Evolutionary conservation across 495 filamentous ascomycete genomes (phyloP).

Genomic region (Aspergillus ellipticus): DNA sequence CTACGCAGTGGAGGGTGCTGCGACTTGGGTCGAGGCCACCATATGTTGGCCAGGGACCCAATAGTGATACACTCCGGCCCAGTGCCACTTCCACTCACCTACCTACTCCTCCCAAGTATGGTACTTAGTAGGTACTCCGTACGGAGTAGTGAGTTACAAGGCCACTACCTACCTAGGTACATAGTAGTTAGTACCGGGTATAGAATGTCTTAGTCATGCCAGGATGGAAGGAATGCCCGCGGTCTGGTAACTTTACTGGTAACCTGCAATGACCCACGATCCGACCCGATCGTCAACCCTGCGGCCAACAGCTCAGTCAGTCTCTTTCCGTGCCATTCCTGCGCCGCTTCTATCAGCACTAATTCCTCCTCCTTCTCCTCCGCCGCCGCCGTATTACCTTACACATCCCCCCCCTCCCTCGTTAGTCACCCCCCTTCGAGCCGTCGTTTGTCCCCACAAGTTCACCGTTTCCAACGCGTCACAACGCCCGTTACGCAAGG

Average conservation of each 20-base stretch:
- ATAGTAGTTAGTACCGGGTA: too few relatives aligned
- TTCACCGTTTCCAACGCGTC: conserved; percentile 31
- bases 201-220: conserved; percentile 1
- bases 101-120: too few relatives aligned
- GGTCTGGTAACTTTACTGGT: not conserved
- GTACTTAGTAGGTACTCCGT: too few relatives aligned
- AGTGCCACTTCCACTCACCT: too few relatives aligned
- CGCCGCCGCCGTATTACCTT: conserved; percentile 9
- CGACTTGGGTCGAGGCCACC: too few relatives aligned
- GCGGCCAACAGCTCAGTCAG: conserved; percentile 16
- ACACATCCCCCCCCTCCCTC: conserved; percentile 7
- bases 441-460: conserved; percentile 24
- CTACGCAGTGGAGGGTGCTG: too few relatives aligned
- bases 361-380: not conserved
- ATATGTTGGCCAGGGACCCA: too few relatives aligned
- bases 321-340: not conserved
- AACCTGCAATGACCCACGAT: conserved; percentile 19
- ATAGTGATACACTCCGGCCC: too few relatives aligned
- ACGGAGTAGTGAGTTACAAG: too few relatives aligned
- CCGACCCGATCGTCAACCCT: conserved; percentile 27
- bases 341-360: not conserved
- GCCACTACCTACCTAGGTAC: too few relatives aligned
- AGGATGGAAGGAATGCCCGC: not conserved
- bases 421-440: conserved; percentile 17
- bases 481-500: conserved; percentile 39